phyloP scores from a whole-genome alignment of 2,329 filamentous ascomycete species.

The Ophiostoma himal-ulmi region DNA sequence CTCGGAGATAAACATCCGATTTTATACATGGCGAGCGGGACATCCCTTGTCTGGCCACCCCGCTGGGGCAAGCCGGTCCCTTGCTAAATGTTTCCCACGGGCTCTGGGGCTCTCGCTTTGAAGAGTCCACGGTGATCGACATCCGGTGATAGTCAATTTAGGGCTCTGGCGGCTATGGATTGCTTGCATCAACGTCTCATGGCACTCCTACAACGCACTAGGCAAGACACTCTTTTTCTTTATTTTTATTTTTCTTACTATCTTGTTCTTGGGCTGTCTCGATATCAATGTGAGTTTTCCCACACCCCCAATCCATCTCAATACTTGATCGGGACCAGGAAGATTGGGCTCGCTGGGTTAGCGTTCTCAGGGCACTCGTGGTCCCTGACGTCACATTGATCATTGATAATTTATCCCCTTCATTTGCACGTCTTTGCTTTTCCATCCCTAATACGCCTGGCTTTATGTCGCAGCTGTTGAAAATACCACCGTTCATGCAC shows the following conservation, averaged over 20 bases:
- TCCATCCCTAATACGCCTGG: background rate
- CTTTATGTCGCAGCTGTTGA: background rate
- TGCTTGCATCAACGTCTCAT: background rate
- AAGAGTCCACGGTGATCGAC: too few species aligned
- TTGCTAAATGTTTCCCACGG: background rate
- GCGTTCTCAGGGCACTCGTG: too few species aligned
- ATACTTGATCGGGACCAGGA: too few species aligned
- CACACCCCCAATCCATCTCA: background rate
- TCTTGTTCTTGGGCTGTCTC: background rate
- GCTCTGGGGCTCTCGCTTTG: background rate
- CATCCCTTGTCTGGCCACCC: background rate
- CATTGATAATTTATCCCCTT: background rate
- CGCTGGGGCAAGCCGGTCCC: background rate
- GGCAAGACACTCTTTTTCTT: background rate
- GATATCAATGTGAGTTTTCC: background rate
- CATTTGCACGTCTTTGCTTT: background rate
- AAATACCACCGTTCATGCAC: background rate
- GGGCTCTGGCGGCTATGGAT: background rate
- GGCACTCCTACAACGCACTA: background rate
- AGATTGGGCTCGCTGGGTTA: too few species aligned
- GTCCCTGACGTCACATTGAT: background rate
- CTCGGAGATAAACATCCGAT: background rate
- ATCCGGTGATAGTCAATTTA: background rate
- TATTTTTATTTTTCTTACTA: background rate
- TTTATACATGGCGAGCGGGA: background rate